Evolutionary conservation across 1,284 basidiomycete species (phyloP).

Genomic region (Leccinum solheimii): DNA sequence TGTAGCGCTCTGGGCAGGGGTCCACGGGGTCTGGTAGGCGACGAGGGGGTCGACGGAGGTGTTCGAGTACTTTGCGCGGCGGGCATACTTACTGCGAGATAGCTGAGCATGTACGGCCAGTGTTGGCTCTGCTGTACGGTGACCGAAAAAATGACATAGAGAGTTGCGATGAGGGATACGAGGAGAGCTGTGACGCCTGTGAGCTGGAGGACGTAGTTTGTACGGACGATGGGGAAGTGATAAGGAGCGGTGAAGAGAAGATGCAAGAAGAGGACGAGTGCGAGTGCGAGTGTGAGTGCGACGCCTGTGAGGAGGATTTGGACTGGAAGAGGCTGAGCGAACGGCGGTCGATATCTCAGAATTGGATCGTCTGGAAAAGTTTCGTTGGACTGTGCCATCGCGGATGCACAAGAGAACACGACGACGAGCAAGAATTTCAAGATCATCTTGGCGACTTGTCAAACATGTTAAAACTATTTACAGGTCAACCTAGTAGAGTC

Average conservation of each 20-base stretch:
- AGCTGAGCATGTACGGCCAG: conserved; percentile 97
- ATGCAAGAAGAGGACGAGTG: conserved; percentile 87
- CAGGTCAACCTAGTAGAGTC: conserved; percentile 11
- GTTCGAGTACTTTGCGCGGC: conserved; percentile 21
- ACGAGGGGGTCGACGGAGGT: conserved; percentile 30
- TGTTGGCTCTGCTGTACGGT: conserved; percentile 62
- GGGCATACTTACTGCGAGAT: conserved; percentile 76
- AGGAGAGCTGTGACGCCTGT: conserved; percentile 81
- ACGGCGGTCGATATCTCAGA: conserved; percentile 70
- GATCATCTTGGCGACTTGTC: conserved; percentile 4
- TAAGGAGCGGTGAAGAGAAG: conserved; percentile 95
- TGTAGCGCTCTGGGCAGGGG: conserved; percentile 63
- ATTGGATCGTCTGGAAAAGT: conserved; percentile 62
- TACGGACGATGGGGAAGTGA: conserved; percentile 89
- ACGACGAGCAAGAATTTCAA: background rate
- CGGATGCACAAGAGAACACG: conserved; percentile 9
- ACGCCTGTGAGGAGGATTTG: conserved; percentile 90
- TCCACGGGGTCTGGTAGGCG: conserved; percentile 55
- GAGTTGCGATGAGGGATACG: conserved; percentile 72
- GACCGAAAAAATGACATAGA: conserved; percentile 70
- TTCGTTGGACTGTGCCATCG: conserved; percentile 32
- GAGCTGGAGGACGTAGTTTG: conserved; percentile 90
- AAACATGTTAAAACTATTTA: background rate
- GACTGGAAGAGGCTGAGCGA: conserved; percentile 86
- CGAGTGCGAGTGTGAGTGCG: conserved; percentile 70